Base-by-base conservation (phyloP, 108 stramenopile species). In the Cyclostephanos tholiformis region DNA sequence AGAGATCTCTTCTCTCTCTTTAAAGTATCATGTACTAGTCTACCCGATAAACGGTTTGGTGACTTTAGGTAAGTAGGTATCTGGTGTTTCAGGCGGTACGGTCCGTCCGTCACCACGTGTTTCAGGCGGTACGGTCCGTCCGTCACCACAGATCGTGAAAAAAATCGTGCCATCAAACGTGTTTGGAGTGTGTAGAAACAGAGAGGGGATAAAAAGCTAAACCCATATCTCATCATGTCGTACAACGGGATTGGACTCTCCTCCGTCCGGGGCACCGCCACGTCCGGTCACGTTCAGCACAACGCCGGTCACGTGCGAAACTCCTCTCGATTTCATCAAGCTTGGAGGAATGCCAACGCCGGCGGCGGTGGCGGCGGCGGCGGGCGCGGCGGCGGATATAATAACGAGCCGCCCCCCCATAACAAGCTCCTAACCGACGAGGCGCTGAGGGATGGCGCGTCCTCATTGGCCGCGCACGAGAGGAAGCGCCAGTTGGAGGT, bases 191-290 rank as follows among this genome's bases (percentile, higher is more conserved):
- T n/a, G n/a, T n/a, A n/a, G n/a, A n/a, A n/a, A n/a, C n/a, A n/a
- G n/a, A n/a, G n/a, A n/a, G n/a, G n/a, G n/a, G n/a, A n/a, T n/a
- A n/a, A n/a, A n/a, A n/a, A n/a, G n/a, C n/a, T n/a, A n/a, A n/a
- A n/a, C n/a, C n/a, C n/a, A n/a, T n/a, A n/a, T n/a, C n/a, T n/a
- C 20, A 20, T 20, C 52, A 30, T 30, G 29, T 29, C 25, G 88
- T 95, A 97, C 80, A 97, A 97, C 82, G 93, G 93, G 25, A 94
- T 97, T 38, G 96, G 96, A 12, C 82, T 97, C 32, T 39, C 90
- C n/a, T 80, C 92, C 27, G 93, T 92, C 65, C 91, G 96, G 12
- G 96, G 96, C 35, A 90, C 92, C 16, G 93, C 96, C 20, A 97
- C 96, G 25, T 92, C 91, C 5, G 96, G 96, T 25, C 88, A 97